A percentile compares a stretch with the other conserved stretches of the same genome.
Evolutionary conservation across 1,284 basidiomycete genomes (phyloP).

Genomic region (Leccinum angustisporum): DNA sequence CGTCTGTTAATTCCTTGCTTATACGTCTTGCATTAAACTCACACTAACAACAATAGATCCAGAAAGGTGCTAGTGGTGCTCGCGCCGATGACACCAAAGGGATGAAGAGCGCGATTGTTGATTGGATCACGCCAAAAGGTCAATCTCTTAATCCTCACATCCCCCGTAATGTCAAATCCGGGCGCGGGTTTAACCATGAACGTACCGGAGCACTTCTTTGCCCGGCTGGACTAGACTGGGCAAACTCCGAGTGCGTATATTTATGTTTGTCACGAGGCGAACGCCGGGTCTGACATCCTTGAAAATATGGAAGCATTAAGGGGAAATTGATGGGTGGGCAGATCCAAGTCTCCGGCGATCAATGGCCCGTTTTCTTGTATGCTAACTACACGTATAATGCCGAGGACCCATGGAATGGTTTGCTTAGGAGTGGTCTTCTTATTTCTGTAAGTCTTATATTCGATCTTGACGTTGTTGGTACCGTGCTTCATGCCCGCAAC

Average conservation of each 20-base stretch:
- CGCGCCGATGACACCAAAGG: background rate
- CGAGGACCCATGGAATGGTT: too few species aligned
- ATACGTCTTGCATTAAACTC: background rate
- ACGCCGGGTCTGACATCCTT: background rate
- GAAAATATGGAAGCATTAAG: background rate
- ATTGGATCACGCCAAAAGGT: background rate
- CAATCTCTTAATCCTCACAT: background rate
- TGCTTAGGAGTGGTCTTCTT: too few species aligned
- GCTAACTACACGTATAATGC: too few species aligned
- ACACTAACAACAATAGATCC: background rate
- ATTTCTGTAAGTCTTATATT: too few species aligned
- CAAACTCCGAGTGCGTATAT: background rate
- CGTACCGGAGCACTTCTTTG: background rate
- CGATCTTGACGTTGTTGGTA: too few species aligned
- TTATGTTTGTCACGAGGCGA: background rate
- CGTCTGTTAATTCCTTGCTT: background rate
- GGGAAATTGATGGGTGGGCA: background rate
- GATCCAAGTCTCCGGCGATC: background rate
- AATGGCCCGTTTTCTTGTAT: too few species aligned
- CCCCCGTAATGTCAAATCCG: background rate
- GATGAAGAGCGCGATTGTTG: background rate
- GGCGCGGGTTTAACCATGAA: background rate
- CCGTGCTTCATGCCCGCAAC: too few species aligned
- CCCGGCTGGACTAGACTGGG: background rate
- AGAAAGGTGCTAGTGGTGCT: background rate